These are phyloP conservation scores for Apostasia shenzhenica DNA, from an alignment of 106 monocot species.

Conservation along the genomic window DNA sequence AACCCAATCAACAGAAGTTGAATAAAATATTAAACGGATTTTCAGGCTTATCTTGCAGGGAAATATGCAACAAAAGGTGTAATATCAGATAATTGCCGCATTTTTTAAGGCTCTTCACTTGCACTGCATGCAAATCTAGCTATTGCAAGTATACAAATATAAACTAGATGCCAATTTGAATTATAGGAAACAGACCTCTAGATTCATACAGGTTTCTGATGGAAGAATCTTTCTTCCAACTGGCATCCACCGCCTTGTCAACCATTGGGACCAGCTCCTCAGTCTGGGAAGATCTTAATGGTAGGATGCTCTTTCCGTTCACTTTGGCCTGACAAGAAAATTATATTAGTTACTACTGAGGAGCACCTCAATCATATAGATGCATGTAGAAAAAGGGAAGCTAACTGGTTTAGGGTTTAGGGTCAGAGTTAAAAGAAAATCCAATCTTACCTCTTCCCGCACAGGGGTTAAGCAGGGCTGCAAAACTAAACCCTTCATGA, in stretches of 20 bases:
- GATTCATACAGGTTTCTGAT: conserved; percentile 11
- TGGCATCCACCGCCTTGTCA: conserved; percentile 49
- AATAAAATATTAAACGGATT: too few species aligned
- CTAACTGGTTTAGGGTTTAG: too few species aligned
- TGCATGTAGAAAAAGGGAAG: neutral
- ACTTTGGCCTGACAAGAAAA: conserved; percentile 29
- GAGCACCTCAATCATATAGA: neutral
- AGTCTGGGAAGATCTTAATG: conserved; percentile 10
- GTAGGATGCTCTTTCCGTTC: conserved; percentile 13
- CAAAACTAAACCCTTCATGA: conserved; percentile 6
- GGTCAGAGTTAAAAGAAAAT: neutral
- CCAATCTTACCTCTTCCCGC: conserved; percentile 35
- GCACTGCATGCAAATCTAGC: too few species aligned
- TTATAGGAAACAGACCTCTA: conserved; percentile 26
- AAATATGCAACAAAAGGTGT: too few species aligned
- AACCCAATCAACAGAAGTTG: too few species aligned
- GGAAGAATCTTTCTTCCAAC: conserved; percentile 37
- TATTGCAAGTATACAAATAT: too few species aligned
- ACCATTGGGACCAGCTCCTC: conserved; percentile 41
- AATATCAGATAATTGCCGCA: too few species aligned
- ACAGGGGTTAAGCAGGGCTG: conserved; percentile 33
- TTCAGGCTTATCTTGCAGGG: too few species aligned
- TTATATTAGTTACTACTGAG: too few species aligned
- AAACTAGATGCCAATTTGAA: too few species aligned
- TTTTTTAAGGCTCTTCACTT: too few species aligned